Evolutionary conservation across 257 asterid genomes (phyloP).

Genomic region (Forsythia viridissima): DNA sequence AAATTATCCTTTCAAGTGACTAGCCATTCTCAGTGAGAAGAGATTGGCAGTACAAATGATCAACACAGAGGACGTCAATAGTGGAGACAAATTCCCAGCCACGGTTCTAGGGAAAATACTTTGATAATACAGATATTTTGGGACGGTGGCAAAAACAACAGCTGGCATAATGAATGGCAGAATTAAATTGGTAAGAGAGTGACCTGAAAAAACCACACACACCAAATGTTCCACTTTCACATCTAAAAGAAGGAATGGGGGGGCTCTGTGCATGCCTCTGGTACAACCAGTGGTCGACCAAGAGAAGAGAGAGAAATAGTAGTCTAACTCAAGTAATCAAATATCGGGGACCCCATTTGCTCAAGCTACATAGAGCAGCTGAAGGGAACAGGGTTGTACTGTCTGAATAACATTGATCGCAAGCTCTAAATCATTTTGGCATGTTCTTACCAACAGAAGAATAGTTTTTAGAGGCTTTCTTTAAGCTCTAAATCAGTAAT

Average conservation of each 20-base stretch:
- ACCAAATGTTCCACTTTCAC: constrained; percentile 29
- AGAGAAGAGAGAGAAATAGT: constrained; percentile 20
- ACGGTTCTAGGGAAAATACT: constrained; percentile 16
- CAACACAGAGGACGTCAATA: constrained; percentile 11
- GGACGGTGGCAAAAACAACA: constrained; percentile 33
- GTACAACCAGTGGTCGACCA: constrained; percentile 14
- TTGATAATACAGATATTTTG: constrained; percentile 21
- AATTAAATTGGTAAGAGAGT: constrained; percentile 26
- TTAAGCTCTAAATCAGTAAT: background rate
- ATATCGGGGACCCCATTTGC: constrained; percentile 34
- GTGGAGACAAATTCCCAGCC: background rate
- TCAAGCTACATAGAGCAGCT: constrained; percentile 32
- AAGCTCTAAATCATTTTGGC: constrained; percentile 3
- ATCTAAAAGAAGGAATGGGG: constrained; percentile 29
- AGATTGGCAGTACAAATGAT: constrained; percentile 3
- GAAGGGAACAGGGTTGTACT: constrained; percentile 24
- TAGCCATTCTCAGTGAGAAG: background rate
- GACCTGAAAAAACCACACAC: constrained; percentile 21
- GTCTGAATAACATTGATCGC: constrained; percentile 19
- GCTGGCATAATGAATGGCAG: constrained; percentile 44
- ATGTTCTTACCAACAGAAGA: constrained; percentile 12
- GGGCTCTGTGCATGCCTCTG: constrained; percentile 29
- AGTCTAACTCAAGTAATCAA: constrained; percentile 25
- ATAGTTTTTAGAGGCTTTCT: background rate
- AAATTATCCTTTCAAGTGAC: background rate